Conservation (phyloP, 352 stramenopile genomes). For the Globisporangium takayamanum region DNA sequence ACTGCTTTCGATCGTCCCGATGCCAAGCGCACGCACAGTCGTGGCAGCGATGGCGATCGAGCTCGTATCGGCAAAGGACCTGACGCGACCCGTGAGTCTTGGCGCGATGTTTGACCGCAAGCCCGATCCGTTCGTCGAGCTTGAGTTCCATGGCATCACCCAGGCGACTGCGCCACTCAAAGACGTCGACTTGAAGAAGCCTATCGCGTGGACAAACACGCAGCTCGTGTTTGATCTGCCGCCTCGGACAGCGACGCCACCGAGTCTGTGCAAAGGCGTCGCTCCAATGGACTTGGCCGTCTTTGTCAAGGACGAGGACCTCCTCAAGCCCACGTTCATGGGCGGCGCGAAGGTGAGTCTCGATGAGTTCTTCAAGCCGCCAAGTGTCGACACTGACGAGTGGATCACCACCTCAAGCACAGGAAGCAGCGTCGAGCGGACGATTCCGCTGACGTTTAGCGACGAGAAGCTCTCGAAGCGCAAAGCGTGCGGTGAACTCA, state of each 20-base stretch:
- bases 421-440: conserved; percentile 10
- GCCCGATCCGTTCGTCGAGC: conserved; percentile 27
- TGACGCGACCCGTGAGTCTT: conserved; percentile 26
- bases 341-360: conserved; percentile 28
- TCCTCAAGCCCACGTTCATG: conserved; percentile 39
- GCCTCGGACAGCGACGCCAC: neutral
- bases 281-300: conserved; percentile 19
- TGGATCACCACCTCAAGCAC: conserved; percentile 5
- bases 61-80: conserved; percentile 19
- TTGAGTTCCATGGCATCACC: conserved; percentile 23
- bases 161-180: conserved; percentile 21
- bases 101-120: conserved; percentile 31
- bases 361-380: conserved; percentile 20
- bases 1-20: neutral
- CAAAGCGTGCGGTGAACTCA: conserved; percentile 32
- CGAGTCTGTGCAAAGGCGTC: conserved; percentile 14
- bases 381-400: neutral
- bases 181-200: conserved; percentile 34
- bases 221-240: conserved; percentile 23
- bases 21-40: neutral
- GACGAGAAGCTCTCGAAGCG: conserved; percentile 34
- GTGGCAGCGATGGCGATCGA: conserved; percentile 23
- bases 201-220: conserved; percentile 18
- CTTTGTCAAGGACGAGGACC: conserved; percentile 35
- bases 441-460: conserved; percentile 14